Conservation (phyloP, 495 filamentous ascomycete genomes). For the Sphaerosporella brunnea region DNA sequence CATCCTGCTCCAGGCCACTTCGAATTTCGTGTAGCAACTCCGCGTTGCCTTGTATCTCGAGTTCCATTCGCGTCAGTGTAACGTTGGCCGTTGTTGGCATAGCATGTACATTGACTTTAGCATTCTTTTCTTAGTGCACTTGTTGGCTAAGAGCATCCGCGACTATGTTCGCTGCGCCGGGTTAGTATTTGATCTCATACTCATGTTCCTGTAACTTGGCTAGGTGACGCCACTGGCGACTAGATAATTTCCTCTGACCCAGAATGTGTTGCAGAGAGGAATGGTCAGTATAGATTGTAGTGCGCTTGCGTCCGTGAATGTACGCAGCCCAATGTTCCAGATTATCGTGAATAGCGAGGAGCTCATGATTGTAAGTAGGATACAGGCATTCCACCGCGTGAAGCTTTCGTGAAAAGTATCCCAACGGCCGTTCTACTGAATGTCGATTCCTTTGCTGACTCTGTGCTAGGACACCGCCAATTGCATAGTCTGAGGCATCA, state of each 20-base stretch:
- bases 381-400: neutral
- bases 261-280: conserved; percentile 18
- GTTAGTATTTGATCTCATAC: conserved; percentile 14
- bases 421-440: conserved; percentile 2
- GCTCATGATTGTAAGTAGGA: conserved; percentile 1
- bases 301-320: neutral
- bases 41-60: too few relatives aligned
- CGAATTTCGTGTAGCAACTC: too few relatives aligned
- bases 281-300: conserved; percentile 15
- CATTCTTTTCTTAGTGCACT: too few relatives aligned
- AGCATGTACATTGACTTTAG: too few relatives aligned
- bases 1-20: too few relatives aligned
- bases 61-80: too few relatives aligned
- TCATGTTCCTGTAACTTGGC: conserved; percentile 10
- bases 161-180: conserved; percentile 8
- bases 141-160: conserved; percentile 2
- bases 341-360: neutral
- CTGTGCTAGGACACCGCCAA: neutral
- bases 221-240: conserved; percentile 10
- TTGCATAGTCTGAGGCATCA: conserved; percentile 1
- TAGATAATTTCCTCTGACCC: conserved; percentile 12
- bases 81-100: too few relatives aligned
- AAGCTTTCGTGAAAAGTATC: conserved; percentile 9
- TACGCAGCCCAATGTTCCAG: conserved; percentile 1
- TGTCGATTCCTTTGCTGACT: neutral